Evolutionary conservation across 169 alveolate species (phyloP), one percentile per base, ranked within the genome.

Genomic region (Toxoplasma gondii): DNA sequence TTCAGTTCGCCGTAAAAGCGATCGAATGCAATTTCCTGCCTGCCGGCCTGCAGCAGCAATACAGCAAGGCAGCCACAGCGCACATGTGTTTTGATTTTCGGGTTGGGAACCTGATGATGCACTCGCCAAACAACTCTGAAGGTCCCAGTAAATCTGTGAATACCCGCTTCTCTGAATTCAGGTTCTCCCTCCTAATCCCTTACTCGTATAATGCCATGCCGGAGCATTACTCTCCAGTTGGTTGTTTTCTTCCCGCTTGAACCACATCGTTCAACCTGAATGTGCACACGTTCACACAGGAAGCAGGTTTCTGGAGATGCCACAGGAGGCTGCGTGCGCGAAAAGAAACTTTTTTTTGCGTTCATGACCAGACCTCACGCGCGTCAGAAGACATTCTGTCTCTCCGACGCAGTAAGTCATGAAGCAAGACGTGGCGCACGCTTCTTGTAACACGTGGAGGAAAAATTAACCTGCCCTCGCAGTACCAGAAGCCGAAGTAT

Each of bases 231-330:
- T 27, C 64, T 82, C 90, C 90, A 82, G 90, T 82, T 82, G 1
- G 64, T 82, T 67, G 90, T 43, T 44, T 82, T 82, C 90, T 43
- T 82, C 4, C 90, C 90, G 90, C 90, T 82, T 39, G 90, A 82
- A 43, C 90, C 90, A 36, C 90, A 82, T 27, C 90, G 90, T 31
- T 82, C 67, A 64, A 82, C 90, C 90, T 82, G 90, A 1, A 16
- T 0, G 29, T 41, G n/a, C 58, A 17, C 17, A 64, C 82, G 82
- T 69, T 34, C 82, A 69, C 43, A 69, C 82, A 69, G 34, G 7
- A 69, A 69, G 82, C 82, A 69, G 5, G 82, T 34, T 12, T 49
- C 12, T 49, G 58, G 22, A 49, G 12, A 7, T 4, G 58, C 12
- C n/a, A n/a, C n/a, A n/a, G n/a, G n/a, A n/a, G n/a, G n/a, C n/a